Evolutionary conservation across 495 filamentous ascomycete species (phyloP).

Genomic region (Usnea hakonensis): DNA sequence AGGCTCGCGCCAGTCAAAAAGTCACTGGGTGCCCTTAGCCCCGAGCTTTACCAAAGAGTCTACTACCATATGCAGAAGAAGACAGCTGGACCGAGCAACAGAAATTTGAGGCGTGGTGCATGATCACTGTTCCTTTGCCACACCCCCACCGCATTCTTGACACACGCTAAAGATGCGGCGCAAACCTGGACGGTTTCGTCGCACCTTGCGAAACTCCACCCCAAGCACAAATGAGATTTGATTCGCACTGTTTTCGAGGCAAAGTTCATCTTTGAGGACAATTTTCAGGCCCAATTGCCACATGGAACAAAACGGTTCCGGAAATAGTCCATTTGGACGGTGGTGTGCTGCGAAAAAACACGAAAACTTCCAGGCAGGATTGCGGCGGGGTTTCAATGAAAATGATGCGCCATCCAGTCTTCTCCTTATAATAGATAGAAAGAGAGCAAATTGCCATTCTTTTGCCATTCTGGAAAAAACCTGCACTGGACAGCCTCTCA

Average conservation of each 20-base stretch:
- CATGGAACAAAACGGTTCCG: not conserved
- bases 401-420: not conserved
- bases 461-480: not conserved
- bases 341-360: not conserved
- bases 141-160: not conserved
- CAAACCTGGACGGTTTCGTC: not conserved
- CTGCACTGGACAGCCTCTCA: not conserved
- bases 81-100: not conserved
- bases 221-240: not conserved
- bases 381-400: not conserved
- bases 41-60: no score
- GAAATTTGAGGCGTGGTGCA: not conserved
- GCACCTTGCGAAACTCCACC: not conserved
- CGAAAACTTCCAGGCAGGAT: not conserved
- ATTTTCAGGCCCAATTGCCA: not conserved
- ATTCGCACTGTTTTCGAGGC: not conserved
- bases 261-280: no score
- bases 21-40: no score
- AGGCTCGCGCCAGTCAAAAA: no score
- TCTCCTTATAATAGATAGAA: not conserved
- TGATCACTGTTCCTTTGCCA: not conserved
- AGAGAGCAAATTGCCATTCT: not conserved
- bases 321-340: not conserved
- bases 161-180: not conserved
- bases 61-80: no score